Evolutionary conservation across 2,329 filamentous ascomycete genomes (phyloP).

Genomic region (Aspergillus sp.): DNA sequence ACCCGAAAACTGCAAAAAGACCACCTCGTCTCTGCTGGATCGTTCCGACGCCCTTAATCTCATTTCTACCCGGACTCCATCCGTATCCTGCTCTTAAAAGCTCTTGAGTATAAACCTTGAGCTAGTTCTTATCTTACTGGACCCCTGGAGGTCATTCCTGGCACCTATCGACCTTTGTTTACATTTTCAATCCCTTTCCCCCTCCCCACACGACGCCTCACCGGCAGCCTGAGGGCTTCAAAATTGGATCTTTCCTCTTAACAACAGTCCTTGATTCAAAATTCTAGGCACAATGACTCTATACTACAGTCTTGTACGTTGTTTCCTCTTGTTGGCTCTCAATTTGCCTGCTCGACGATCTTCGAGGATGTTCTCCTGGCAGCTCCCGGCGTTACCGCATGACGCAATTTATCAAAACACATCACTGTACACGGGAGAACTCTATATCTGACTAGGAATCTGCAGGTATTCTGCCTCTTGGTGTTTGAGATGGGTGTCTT

Average conservation of each 20-base stretch:
- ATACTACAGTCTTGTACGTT: conserved; percentile 66
- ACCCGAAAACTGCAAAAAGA: conserved; percentile 56
- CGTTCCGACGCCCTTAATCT: conserved; percentile 1
- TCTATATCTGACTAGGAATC: conserved; percentile 1
- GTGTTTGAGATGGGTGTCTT: conserved; percentile 53
- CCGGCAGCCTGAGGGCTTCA: not conserved
- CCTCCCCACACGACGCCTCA: conserved; percentile 7
- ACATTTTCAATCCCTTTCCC: conserved; percentile 9
- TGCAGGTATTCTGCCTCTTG: conserved; percentile 50
- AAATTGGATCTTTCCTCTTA: not conserved
- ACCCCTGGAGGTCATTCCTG: not conserved
- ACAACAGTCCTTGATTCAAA: not conserved
- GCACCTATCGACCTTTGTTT: conserved; percentile 15
- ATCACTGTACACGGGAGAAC: not conserved
- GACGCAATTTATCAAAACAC: not conserved
- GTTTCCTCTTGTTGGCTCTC: not conserved
- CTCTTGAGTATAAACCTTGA: conserved; percentile 5
- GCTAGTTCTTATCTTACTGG: not conserved
- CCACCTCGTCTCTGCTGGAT: conserved; percentile 60
- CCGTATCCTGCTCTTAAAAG: not conserved
- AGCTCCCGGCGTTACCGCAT: not conserved
- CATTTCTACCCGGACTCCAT: not conserved
- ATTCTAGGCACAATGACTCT: conserved; percentile 58
- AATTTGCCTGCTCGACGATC: not conserved
- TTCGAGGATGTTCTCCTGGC: not conserved